Evolutionary conservation across 1,139 yeast genomes (phyloP), one percentile per base, ranked within the genome.

Genomic region (Kodamaea anthophila): DNA sequence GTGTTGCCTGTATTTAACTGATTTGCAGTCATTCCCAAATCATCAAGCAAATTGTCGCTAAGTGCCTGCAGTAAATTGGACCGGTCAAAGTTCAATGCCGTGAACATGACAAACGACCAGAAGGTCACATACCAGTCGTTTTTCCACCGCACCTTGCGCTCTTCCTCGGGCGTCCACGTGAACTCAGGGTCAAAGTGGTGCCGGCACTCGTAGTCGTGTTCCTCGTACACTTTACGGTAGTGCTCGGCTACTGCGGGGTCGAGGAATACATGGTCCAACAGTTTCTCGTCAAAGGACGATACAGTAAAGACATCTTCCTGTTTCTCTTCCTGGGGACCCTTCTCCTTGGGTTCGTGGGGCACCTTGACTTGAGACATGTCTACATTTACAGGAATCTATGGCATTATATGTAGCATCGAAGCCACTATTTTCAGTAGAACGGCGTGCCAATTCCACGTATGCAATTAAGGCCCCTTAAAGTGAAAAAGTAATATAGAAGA

Each of bases 81-180:
- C 38, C 64, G 45, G 37, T 56, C 61, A 31, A 57, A 50, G 29
- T 58, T 51, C 38, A 58, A 50, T 3, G 60, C 56, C 3, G 53
- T 48, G 37, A 58, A 57, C 46, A 56, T 44, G 26, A 55, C 30
- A 30, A 53, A 53, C 2, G 59, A 51, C 46, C 59, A 52, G 24
- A 56, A 52, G 4, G 58, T 49, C 6, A 58, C 61, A 34, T 53
- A 41, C 39, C 41, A 52, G 28, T 58, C 64, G 32, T 47, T 49
- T 28, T 52, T 57, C 40, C 56, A 37, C 8, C 43, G 33, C 13
- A 55, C 40, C 27, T 37, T 53, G 31, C 44, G 45, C 34, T 60
- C 67, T 43, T 60, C 67, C 32, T 49, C 51, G 13, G 40, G 36
- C 4, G 57, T 51, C 67, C 66, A 60, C n/a, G 51, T 49, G 29